Base-by-base conservation (phyloP, 331 rosid genomes). In the Dryas integrifolia region DNA sequence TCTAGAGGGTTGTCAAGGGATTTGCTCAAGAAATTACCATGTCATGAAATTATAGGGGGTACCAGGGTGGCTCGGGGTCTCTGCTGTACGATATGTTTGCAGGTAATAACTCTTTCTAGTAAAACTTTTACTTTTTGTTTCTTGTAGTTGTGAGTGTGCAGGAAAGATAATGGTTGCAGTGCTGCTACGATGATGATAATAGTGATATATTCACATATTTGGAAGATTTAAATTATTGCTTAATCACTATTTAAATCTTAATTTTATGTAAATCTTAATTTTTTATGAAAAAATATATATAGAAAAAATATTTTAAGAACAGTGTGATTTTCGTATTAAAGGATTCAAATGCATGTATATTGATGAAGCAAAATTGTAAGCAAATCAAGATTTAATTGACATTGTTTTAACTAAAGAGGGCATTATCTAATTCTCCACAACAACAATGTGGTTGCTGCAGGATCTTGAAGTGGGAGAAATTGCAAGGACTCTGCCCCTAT, bases 31-130 rank as follows among this genome's bases (percentile, higher is more conserved):
- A 89, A 75, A 69, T 71, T 91, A 58, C 97, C 96, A 1, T 81
- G 79, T 51, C 90, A 85, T 75, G 82, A 75, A 62, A 68, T 87
- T 70, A 18, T 60, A 61, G 80, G 85, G 81, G 92, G 78, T 67
- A 82, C 56, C 80, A 78, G 78, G 74, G 65, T 82, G 30, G 92
- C 72, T 45, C 81, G 82, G 47, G 70, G 72, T 74, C 59, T 81
- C 78, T 79, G 82, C 51, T 91, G 97, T 73, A 52, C 90, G 8
- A 87, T 89, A 85, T 91, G 96, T 78, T 80, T 91, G 82, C 97
- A 91, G 96, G 97, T 91, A 56, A 53, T 70, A 59, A 52, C 73
- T 68, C 58, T 63, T 70, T 62, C 65, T 51, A 11, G 1, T 8
- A 52, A 75, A 38, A 67, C 65, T 51, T 58, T 13, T 58, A 58